Base-by-base conservation (phyloP, 2,329 filamentous ascomycete genomes). In the Monosporascus sp. region DNA sequence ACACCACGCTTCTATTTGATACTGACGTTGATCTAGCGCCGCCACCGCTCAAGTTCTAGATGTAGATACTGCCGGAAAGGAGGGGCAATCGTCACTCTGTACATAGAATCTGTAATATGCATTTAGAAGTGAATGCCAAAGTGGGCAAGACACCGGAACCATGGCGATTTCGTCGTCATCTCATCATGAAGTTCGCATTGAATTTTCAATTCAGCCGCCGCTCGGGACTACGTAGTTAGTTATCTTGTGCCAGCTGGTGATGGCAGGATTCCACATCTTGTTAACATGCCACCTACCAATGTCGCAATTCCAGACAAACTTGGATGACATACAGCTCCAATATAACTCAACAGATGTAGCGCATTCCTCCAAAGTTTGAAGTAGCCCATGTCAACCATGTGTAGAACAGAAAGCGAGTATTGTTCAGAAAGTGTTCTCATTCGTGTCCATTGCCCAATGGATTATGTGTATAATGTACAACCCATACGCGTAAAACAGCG, bases 371-470 rank as follows among this genome's bases (percentile, higher is more conserved):
- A 19, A 17, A 41, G 1, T 41, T 35, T 35, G 11, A 35, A 35
- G 9, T 4, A 35, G 11, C 31, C 5, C 9, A 35, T 16, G 40
- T 11, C 19, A 24, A 20, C 51, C 9, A 26, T 24, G 46, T 17
- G 9, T 27, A 47, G 45, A 19, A 46, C 46, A 37, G n/a, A 38
- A 26, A n/a, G 16, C 26, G 27, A 44, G 16, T 53, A 27, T 54
- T 49, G 46, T 76, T 78, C 68, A 72, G 68, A 75, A 73, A 74
- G 69, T 77, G 72, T 76, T 79, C 76, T 80, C 75, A 81, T 83
- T 82, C 80, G 76, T 84, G 74, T 81, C 79, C 80, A 77, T 81
- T 76, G 78, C 79, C 82, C 79, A 82, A 81, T 80, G 78, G 79
- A 80, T 82, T 86, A 86, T 67, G 63, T 59, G 54, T 63, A 62